Base-by-base conservation (phyloP, 1,139 yeast genomes). In the Pneumocystis sp. region DNA sequence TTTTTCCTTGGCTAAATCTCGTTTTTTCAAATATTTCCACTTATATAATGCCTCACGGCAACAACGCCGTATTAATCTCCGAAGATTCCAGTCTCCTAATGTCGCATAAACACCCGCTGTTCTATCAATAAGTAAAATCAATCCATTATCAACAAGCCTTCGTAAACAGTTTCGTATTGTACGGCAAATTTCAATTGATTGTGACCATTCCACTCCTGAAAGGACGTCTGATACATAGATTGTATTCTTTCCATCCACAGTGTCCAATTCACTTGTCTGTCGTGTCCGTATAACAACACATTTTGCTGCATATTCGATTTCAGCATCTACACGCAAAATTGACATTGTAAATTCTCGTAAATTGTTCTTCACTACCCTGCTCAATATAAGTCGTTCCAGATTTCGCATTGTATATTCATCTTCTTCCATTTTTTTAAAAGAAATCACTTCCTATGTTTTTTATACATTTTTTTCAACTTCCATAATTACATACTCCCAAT, bases 1-100 rank as follows among this genome's bases (percentile, higher is more conserved):
- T 12, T 25, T 21, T 50, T 50, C 57, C 15, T 50, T 50, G 6
- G 1, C 34, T 25, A 29, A 50, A 50, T 25, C 8, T 10, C 21
- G 57, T 5, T 50, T 29, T 25, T 50, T 50, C 31, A 12, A 12
- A 50, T 12, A 21, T 4, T 17, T 25, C 57, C 57, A 50, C 21
- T 50, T 21, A n/a, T 50, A 17, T 50, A 50, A 50, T 10, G 57
- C 29, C 3, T 50, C 57, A n/a, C 57, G 31, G 21, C 37, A 62
- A 44, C 60, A 62, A 40, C 25, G 25, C 17, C 63, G 63, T 56
- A 65, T 35, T 6, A 39, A 25, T 29, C 50, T 34, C n/a, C 63
- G 63, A 17, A 65, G 61, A 50, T 65, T 65, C 66, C 66, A 65
- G n/a, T 35, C 34, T 3, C 66, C 66, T 3, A 65, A 44, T 17